Evolutionary conservation across 352 stramenopile species (phyloP).

Genomic region (Globisporangium spiculum): DNA sequence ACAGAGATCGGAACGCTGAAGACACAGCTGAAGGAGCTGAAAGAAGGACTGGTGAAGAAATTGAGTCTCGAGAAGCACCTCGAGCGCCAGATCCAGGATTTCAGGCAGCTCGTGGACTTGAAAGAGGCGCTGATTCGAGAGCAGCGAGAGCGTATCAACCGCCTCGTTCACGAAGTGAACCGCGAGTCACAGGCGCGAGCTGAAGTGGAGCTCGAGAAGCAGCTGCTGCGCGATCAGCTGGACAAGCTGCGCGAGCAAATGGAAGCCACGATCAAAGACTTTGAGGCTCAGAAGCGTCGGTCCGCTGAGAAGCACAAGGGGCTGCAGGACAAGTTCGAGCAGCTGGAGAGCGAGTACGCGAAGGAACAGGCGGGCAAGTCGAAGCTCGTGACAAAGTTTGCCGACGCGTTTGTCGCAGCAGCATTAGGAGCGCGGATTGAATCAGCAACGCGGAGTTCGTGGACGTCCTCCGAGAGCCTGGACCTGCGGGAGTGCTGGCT

Average conservation of each 20-base stretch:
- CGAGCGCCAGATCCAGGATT: slow-evolving; percentile 37
- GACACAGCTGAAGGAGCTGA: slow-evolving; percentile 45
- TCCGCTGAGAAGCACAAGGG: slow-evolving; percentile 33
- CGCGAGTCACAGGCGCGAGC: slow-evolving; percentile 44
- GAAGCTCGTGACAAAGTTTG: slow-evolving; percentile 38
- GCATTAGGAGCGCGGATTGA: not conserved
- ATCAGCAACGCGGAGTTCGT: slow-evolving; percentile 7
- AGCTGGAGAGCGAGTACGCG: slow-evolving; percentile 39
- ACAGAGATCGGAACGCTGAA: slow-evolving; percentile 33
- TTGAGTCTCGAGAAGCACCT: slow-evolving; percentile 37
- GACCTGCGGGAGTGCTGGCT: slow-evolving; percentile 57
- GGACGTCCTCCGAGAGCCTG: slow-evolving; percentile 20
- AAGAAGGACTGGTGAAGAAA: slow-evolving; percentile 32
- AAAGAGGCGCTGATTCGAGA: slow-evolving; percentile 38
- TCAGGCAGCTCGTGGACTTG: slow-evolving; percentile 26
- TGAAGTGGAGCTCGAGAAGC: slow-evolving; percentile 48
- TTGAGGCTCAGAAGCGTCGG: slow-evolving; percentile 32
- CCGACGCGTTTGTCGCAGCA: slow-evolving; percentile 23
- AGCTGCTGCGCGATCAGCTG: slow-evolving; percentile 42
- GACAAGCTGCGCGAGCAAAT: slow-evolving; percentile 37
- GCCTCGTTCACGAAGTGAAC: slow-evolving; percentile 50
- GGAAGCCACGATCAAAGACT: slow-evolving; percentile 31
- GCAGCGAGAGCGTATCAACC: slow-evolving; percentile 54
- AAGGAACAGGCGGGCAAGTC: slow-evolving; percentile 43
- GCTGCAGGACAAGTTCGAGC: slow-evolving; percentile 27